These are phyloP conservation scores for Arctium minus DNA, from an alignment of 129 eudicot genomes.

Conservation along the genomic window DNA sequence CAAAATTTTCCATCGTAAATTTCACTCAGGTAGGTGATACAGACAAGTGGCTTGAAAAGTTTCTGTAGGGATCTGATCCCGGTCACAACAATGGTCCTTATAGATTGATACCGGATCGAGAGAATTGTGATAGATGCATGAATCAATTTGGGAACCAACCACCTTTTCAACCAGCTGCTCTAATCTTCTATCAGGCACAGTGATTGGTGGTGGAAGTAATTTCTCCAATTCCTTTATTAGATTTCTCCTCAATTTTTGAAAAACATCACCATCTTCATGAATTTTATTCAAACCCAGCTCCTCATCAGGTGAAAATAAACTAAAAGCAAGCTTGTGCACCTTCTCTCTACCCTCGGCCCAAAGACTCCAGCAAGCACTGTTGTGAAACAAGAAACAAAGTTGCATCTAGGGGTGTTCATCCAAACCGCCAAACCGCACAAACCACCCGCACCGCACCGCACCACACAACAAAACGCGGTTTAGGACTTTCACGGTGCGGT, in stretches of 20 bases:
- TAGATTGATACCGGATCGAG: no score
- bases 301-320: slow-evolving; percentile 50
- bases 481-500: no score
- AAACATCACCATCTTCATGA: slow-evolving; percentile 28
- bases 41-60: slow-evolving; percentile 25
- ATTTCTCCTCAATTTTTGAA: no score
- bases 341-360: slow-evolving; percentile 57
- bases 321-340: slow-evolving; percentile 67
- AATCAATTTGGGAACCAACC: no score
- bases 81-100: slow-evolving; percentile 80
- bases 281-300: slow-evolving; percentile 36
- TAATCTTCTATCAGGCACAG: no score
- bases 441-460: no score
- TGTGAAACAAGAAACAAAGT: slow-evolving; percentile 65
- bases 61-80: slow-evolving; percentile 76
- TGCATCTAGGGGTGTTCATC: slow-evolving; percentile 65
- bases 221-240: no score
- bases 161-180: no score
- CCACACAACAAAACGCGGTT: no score
- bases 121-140: no score
- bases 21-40: background rate
- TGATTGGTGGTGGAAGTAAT: no score
- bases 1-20: background rate
- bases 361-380: slow-evolving; percentile 73
- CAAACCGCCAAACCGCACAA: slow-evolving; percentile 50